phyloP scores from a whole-genome alignment of 2,329 filamentous ascomycete species.

The Colletotrichum tanaceti region DNA sequence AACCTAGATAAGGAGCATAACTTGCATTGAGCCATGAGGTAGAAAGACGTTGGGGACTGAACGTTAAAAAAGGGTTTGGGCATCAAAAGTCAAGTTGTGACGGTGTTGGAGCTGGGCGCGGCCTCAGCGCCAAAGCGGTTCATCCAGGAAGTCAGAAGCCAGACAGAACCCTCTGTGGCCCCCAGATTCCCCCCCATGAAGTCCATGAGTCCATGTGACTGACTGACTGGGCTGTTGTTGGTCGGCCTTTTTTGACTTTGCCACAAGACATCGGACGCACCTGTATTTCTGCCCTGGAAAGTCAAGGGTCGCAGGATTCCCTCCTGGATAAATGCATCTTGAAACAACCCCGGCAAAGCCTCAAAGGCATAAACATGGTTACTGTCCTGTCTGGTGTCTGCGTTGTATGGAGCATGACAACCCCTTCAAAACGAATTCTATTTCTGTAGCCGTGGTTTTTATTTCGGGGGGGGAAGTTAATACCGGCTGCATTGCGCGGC shows the following conservation, averaged over 20 bases:
- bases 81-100: no score
- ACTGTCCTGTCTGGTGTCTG: background rate
- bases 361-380: constrained; percentile 8
- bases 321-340: constrained; percentile 14
- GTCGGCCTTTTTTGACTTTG: background rate
- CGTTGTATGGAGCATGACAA: background rate
- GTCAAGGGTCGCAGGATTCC: background rate
- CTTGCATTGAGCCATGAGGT: background rate
- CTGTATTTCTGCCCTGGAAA: background rate
- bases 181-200: background rate
- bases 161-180: background rate
- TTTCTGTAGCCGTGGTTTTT: background rate
- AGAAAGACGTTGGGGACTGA: background rate
- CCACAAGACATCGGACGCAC: constrained; percentile 10
- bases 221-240: background rate
- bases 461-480: no score
- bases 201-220: no score
- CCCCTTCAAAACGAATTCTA: background rate
- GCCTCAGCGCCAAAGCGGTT: background rate
- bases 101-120: background rate
- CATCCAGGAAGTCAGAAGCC: background rate
- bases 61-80: background rate
- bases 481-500: background rate
- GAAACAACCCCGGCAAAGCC: constrained; percentile 14
- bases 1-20: background rate